Percentiles rank a stretch among this genome's conserved stretches.
Conservation (phyloP, 192 early-diverging fungal genomes). For the Mortierella alpina region DNA sequence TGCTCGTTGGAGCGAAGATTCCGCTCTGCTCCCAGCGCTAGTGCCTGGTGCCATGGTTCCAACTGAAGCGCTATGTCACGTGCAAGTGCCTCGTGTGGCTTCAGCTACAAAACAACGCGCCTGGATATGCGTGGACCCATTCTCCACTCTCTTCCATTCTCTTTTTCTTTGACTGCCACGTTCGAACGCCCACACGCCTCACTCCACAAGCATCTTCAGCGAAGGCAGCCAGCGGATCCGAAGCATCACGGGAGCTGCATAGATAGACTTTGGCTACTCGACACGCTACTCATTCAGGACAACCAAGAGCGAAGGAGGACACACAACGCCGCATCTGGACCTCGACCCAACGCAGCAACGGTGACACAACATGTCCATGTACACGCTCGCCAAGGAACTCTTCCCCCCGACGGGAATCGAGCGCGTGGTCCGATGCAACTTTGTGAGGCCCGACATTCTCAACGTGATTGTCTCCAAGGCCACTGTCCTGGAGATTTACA, state of each 20-base stretch:
- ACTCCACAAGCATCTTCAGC: no score
- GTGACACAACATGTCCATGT: slow-evolving; percentile 53
- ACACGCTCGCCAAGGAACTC: slow-evolving; percentile 68
- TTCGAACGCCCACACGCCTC: no score
- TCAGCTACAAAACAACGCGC: no score
- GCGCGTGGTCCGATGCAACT: slow-evolving; percentile 66
- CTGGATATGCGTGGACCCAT: no score
- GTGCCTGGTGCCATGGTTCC: no score
- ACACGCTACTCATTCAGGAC: background rate
- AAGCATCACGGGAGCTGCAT: no score
- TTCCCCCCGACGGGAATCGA: slow-evolving; percentile 75
- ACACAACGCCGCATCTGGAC: no score
- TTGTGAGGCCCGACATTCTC: slow-evolving; percentile 65
- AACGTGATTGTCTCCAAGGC: slow-evolving; percentile 77
- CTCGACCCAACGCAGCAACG: background rate
- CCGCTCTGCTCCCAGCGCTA: no score
- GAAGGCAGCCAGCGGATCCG: no score
- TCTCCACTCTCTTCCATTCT: background rate
- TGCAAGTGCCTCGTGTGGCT: no score
- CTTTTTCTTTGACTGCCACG: background rate
- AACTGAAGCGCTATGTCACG: no score
- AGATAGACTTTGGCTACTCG: background rate
- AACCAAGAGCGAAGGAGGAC: background rate
- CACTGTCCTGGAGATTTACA: slow-evolving; percentile 76
- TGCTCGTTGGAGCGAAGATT: no score